Base-by-base conservation (phyloP, 2,329 filamentous ascomycete species). In the Aspergillus fructus region DNA sequence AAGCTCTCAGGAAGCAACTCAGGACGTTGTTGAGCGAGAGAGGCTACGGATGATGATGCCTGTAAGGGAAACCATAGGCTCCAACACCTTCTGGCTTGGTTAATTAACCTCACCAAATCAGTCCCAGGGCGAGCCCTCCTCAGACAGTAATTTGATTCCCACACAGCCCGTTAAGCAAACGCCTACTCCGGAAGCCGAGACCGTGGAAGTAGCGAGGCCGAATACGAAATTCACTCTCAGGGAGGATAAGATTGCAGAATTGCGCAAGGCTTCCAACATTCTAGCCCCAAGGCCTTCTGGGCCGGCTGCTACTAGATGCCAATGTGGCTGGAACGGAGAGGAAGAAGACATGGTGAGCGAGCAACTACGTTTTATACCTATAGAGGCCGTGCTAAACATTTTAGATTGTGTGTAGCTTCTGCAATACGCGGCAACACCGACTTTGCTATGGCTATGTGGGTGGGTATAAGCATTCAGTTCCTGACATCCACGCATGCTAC, bases 401-500 rank as follows among this genome's bases (percentile, higher is more conserved):
- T 8, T 41, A 80, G 78, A 64, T 79, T n/a, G 53, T 72, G 55
- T 82, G 79, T 60, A 56, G 62, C 12, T 79, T 74, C 58, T 82
- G 79, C 61, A 62, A 70, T 39, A 76, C 69, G 9, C 76, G 72
- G 64, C 79, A 82, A 59, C 79, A 82, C 66, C 53, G 74, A 24
- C 63, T 72, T 40, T 82, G 79, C 64, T 80, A 80, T 57, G 79
- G 79, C 5, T 81, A 76, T 60, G 63, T 64, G 8, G 67, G 61
- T 30, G 40, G 55, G 2, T 59, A 69, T n/a, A 78, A 80, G 60
- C 64, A 67, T 9, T 72, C 73, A 33, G 59, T 80, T 19, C 74
- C 76, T 33, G 64, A 71, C 27, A 59, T 69, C n/a, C 78, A 82
- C 62, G 70, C 72, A 15, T 82, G 79, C 66, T 81, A 81, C 60